Evolutionary conservation across 345 rosid genomes (phyloP), one percentile per base, ranked within the genome.

Genomic region (Brassica nigra): DNA sequence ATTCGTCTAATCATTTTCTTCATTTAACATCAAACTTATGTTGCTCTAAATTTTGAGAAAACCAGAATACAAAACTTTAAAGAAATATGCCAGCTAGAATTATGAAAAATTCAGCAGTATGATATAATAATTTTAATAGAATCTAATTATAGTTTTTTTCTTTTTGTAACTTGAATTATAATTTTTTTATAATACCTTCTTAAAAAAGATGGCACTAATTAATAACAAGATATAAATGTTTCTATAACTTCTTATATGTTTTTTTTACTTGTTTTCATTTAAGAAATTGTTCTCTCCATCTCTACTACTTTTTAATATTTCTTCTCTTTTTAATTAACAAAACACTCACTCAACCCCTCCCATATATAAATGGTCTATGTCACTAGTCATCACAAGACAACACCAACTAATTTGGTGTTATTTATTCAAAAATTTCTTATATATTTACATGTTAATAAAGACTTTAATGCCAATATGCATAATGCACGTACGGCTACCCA

Each of bases 401-500:
- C 36, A 37, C 68, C 68, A 31, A 31, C 69, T 66, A 73, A 55
- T 44, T 36, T 72, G 62, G n/a, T 20, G 59, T 67, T 66, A 58
- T 29, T 57, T 49, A 73, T 58, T 42, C 3, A 57, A 16, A 2
- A 33, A 0, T 37, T 55, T 18, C 8, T 70, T 4, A 4, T 34
- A 55, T 70, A 11, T 55, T 28, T 71, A 37, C 6, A 29, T 55
- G 49, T 76, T 29, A 59, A 66, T 15, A 73, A 42, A 66, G 14
- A 62, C 37, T 31, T 20, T 11, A 65, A 58, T 55, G 67, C 16
- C 49, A 78, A 36, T 73, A 66, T 23, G 27, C 27, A 23, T 23
- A 67, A 68, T 68, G 83, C 79, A 74, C 78, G 83, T 68, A 80
- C 79, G 76, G 83, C 79, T 39, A 39, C 76, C 79, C 76, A 80